Conservation (phyloP, 352 stramenopile genomes). For the Globisporangium barbulae region DNA sequence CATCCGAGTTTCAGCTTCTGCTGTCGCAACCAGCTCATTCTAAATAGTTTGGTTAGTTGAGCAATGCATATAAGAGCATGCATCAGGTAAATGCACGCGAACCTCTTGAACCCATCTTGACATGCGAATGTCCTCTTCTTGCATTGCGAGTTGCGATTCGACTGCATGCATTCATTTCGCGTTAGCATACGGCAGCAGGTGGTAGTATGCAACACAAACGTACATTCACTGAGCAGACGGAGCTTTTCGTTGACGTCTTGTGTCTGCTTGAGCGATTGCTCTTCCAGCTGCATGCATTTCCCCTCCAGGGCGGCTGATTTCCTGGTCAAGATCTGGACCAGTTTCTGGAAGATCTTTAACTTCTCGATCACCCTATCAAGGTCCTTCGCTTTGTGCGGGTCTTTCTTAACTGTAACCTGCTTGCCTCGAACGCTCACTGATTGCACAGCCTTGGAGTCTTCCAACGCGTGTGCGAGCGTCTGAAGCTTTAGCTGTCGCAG, state of each 20-base stretch:
- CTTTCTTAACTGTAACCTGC: neutral
- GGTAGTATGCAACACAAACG: neutral
- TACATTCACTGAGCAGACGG: neutral
- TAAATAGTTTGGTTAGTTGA: neutral
- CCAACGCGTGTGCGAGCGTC: neutral
- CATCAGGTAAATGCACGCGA: neutral
- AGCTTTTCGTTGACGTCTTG: slow-evolving; percentile 2
- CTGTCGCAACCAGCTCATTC: slow-evolving; percentile 3
- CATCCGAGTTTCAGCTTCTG: slow-evolving; percentile 7
- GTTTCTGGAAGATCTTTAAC: slow-evolving; percentile 11
- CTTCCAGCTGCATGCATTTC: slow-evolving; percentile 13
- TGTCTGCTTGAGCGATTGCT: slow-evolving; percentile 8
- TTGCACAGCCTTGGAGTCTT: neutral
- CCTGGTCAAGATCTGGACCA: slow-evolving; percentile 8
- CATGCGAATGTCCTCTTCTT: slow-evolving; percentile 10
- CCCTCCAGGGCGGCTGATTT: slow-evolving; percentile 9
- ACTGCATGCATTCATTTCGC: neutral
- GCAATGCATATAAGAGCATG: neutral
- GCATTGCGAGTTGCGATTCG: slow-evolving; percentile 12
- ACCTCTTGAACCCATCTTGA: slow-evolving; percentile 7
- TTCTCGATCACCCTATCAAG: slow-evolving; percentile 11
- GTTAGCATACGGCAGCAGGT: neutral
- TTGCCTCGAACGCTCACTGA: neutral
- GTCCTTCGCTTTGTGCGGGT: neutral
- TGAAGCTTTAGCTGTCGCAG: slow-evolving; percentile 9